Evolutionary conservation across 139 green algal species (phyloP).

Genomic region (Ulvella scutata): DNA sequence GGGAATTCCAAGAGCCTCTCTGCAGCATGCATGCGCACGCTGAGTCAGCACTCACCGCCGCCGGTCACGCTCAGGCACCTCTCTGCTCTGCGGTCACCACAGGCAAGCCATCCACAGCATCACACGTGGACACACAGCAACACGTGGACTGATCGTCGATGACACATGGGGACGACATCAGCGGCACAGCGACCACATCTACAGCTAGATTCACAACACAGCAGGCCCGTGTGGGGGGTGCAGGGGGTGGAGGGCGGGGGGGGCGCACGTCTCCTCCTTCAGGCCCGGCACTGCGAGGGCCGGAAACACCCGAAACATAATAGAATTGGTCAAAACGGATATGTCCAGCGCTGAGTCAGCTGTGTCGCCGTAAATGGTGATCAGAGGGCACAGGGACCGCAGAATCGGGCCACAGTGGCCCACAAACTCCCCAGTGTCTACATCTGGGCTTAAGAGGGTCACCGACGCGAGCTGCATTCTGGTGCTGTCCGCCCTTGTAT

Average conservation of each 20-base stretch:
- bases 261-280: not conserved
- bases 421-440: slow-evolving; percentile 6
- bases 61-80: no score
- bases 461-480: not conserved
- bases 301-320: not conserved
- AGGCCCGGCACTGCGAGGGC: not conserved
- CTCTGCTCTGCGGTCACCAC: no score
- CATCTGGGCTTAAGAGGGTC: slow-evolving; percentile 13
- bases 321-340: not conserved
- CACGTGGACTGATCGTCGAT: no score
- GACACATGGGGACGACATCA: no score
- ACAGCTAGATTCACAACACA: no score
- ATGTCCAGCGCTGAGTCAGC: slow-evolving; percentile 5
- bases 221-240: no score
- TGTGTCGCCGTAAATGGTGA: slow-evolving; percentile 19
- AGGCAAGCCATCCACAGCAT: no score
- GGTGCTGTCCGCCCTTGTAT: not conserved
- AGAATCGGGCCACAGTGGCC: slow-evolving; percentile 8
- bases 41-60: not conserved
- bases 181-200: no score
- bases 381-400: slow-evolving; percentile 14
- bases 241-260: not conserved
- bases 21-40: not conserved
- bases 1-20: not conserved
- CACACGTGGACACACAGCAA: no score